phyloP scores from a whole-genome alignment of 768 basidiomycete species.

The Hortiboletus campestris region DNA sequence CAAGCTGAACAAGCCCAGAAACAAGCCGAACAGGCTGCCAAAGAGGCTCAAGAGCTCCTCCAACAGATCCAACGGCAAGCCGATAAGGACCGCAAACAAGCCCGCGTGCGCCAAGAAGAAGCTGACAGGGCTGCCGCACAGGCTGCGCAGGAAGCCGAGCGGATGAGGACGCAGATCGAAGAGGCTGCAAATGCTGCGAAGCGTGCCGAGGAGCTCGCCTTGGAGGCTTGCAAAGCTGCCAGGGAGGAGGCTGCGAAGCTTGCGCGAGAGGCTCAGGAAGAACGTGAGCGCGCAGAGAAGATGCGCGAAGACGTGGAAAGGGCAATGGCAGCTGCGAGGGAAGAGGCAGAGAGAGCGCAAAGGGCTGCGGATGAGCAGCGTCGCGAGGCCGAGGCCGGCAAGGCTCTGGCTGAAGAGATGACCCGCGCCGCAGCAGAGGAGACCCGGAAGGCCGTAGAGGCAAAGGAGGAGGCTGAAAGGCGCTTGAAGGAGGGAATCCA shows the following conservation, averaged over 20 bases:
- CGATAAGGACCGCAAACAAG: slow-evolving; percentile 8
- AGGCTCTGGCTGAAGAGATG: slow-evolving; percentile 14
- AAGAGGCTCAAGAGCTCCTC: background rate
- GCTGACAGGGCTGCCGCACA: slow-evolving; percentile 2
- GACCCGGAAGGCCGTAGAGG: slow-evolving; percentile 12
- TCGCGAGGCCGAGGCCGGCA: slow-evolving; percentile 15
- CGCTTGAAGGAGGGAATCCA: slow-evolving; percentile 23
- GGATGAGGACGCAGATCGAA: slow-evolving; percentile 14
- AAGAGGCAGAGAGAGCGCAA: slow-evolving; percentile 12
- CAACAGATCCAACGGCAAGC: background rate
- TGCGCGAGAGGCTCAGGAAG: slow-evolving; percentile 11
- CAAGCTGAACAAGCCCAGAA: slow-evolving; percentile 4
- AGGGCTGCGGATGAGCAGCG: slow-evolving; percentile 20
- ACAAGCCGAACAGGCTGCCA: slow-evolving; percentile 3
- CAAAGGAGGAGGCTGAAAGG: slow-evolving; percentile 18
- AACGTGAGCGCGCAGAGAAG: slow-evolving; percentile 10
- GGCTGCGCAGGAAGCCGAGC: slow-evolving; percentile 1
- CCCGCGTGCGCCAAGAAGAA: slow-evolving; percentile 3
- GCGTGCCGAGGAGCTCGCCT: slow-evolving; percentile 9
- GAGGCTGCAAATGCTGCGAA: background rate
- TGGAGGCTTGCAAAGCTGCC: slow-evolving; percentile 4
- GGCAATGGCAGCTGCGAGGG: slow-evolving; percentile 9
- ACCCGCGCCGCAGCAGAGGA: slow-evolving; percentile 18
- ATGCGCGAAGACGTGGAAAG: slow-evolving; percentile 18
- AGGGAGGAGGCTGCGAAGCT: slow-evolving; percentile 20